Evolutionary conservation across 2,329 filamentous ascomycete genomes (phyloP), one percentile per base, ranked within the genome.

Genomic region (Trichophyton simii): DNA sequence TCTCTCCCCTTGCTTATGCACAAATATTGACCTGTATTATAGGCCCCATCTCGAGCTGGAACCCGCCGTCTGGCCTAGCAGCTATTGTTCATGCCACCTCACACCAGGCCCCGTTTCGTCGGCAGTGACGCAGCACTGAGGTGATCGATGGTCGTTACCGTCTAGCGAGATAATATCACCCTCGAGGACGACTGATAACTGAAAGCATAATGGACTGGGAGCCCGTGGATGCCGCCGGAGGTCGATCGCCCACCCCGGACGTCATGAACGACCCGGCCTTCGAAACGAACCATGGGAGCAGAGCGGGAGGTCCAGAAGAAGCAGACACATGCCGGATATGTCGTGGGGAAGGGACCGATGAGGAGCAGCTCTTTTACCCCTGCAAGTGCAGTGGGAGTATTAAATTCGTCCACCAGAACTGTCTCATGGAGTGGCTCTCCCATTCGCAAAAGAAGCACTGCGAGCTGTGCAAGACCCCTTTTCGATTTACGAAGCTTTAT

Each of bases 401-500:
- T 78, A 96, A 96, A 78, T 96, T 88, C 70, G 94, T 99, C 64
- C 94, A 99, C 73, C 94, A 99, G 75, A 89, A 95, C 72, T 99
- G 94, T 73, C 78, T 99, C 75, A 96, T 99, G 87, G 91, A 97
- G 76, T 99, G 94, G 94, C 81, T 99, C 22, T 92, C 91, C 58
- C 95, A 99, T 75, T 97, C 94, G 1, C 91, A 99, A 73, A 99
- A 99, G 83, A 97, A 97, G 75, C 89, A 99, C 79, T 99, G 95
- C 80, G 94, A 99, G 78, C 85, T 99, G 41, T 99, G 94, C 84
- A 99, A 99, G 78, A 99, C 94, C 1, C 87, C 91, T 0, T 99
- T 97, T 72, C 88, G 91, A 63, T 99, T 99, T 78, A 99, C 94
- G 60, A 99, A 99, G 76, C 83, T 99, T 44, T 99, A 99, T 77